phyloP scores from a whole-genome alignment of 345 rosid species.

The Acer saccharum region DNA sequence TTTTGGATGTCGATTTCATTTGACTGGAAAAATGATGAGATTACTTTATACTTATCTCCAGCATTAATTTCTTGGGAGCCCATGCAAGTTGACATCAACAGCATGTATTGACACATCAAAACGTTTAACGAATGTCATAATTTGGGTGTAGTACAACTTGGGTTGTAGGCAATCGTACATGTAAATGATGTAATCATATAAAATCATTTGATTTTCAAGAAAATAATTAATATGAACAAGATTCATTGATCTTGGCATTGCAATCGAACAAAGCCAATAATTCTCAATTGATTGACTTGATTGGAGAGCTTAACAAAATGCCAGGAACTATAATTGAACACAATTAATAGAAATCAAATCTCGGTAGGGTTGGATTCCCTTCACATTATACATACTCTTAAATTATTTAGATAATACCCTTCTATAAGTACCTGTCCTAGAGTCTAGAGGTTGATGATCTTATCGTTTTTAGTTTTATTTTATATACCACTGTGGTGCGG shows the following conservation, averaged over 20 bases:
- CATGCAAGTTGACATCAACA: neutral
- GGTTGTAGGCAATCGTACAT: too few relatives aligned
- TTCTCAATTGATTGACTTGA: neutral
- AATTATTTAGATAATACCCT: slow-evolving; percentile 5
- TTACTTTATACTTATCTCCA: neutral
- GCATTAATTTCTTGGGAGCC: slow-evolving; percentile 15
- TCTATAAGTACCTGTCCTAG: neutral
- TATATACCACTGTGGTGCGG: too few relatives aligned
- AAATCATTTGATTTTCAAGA: neutral
- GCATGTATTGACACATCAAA: neutral
- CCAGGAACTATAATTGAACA: neutral
- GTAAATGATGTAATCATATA: too few relatives aligned
- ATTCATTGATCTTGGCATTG: neutral
- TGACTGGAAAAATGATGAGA: too few relatives aligned
- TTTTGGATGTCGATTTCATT: too few relatives aligned
- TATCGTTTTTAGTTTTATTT: neutral
- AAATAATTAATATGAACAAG: neutral
- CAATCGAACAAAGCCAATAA: neutral
- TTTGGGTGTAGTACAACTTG: too few relatives aligned
- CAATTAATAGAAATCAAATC: neutral
- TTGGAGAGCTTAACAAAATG: neutral
- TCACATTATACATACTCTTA: neutral
- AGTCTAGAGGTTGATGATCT: neutral
- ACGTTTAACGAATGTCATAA: too few relatives aligned
- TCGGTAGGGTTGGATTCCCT: neutral